A percentile compares a stretch with the other conserved stretches of the same genome.
phyloP scores from a whole-genome alignment of 148 eudicot genomes.

The Vaccinium myrtillus region DNA sequence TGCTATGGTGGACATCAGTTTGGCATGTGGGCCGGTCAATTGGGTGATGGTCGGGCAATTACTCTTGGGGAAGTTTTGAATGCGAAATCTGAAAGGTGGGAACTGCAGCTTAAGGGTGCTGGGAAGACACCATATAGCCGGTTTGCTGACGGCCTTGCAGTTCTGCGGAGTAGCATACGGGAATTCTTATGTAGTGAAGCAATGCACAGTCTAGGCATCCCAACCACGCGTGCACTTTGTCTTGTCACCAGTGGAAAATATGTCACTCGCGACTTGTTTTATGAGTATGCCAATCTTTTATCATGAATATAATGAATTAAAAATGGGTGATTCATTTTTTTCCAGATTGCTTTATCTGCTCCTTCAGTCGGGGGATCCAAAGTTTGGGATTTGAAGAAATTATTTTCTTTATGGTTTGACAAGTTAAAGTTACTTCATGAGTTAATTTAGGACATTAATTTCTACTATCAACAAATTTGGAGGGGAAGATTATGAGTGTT shows the following conservation, averaged over 20 bases:
- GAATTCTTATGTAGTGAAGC: slow-evolving; percentile 99
- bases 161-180: slow-evolving; percentile 88
- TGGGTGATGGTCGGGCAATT: slow-evolving; percentile 99
- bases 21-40: slow-evolving; percentile 99
- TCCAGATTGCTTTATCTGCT: neutral
- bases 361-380: neutral
- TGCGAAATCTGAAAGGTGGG: slow-evolving; percentile 90
- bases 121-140: slow-evolving; percentile 98
- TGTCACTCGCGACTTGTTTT: slow-evolving; percentile 91
- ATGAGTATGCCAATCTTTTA: slow-evolving; percentile 53
- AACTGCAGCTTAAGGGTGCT: slow-evolving; percentile 94
- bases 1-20: slow-evolving; percentile 99
- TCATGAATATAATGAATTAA: neutral
- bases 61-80: slow-evolving; percentile 84
- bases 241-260: slow-evolving; percentile 89
- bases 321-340: neutral
- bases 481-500: neutral
- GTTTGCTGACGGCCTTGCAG: slow-evolving; percentile 99
- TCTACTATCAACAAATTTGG: neutral
- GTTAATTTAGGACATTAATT: neutral
- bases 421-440: neutral
- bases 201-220: slow-evolving; percentile 92
- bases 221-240: slow-evolving; percentile 94
- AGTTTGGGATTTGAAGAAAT: neutral
- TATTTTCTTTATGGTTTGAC: neutral